Base-by-base conservation (phyloP, 148 eudicot genomes). In the Camellia sinensis region DNA sequence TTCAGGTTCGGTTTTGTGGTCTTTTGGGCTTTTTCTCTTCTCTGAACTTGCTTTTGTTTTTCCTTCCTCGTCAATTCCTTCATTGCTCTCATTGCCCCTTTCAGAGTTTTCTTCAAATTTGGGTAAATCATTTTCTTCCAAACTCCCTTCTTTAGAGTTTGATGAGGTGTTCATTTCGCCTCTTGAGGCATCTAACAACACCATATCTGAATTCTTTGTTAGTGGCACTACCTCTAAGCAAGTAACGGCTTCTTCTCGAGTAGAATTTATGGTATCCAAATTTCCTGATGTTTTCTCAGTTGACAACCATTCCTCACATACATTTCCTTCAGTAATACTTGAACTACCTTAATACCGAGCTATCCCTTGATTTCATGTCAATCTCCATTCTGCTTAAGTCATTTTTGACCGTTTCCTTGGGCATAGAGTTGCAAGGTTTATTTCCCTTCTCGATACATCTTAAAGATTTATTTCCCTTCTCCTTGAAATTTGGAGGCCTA, bases 371-470 rank as follows among this genome's bases (percentile, higher is more conserved):
- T 73, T 79, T 79, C 50, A 13, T 75, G 19, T 86, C 83, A 71
- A 82, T 73, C 48, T 81, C 85, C 88, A 84, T 68, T 29, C 78
- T 74, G 13, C 81, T 72, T 3, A 56, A 67, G 40, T 74, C 84
- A 76, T 71, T 82, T 75, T 80, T 76, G 76, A 65, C 53, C 18
- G 65, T 67, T 50, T 75, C 80, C 44, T 77, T 81, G 8, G 57
- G 52, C 79, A 29, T 5, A 63, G 81, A 76, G 63, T 43, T 10
- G 53, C 18, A 29, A 14, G 71, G 15, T 64, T 78, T 85, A 18
- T 73, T 68, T 80, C 40, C 54, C 73, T 22, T 73, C 76, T 83
- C 78, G 40, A 43, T 18, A 46, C 71, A 7, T 48, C 59, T 82
- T 11, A 64, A 52, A 21, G 87, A 83, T 81, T 82, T 83, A 11